Percentiles rank a stretch among this genome's conserved stretches.
Conservation (phyloP, 2,329 filamentous ascomycete genomes). For the Cercospora beticola region DNA sequence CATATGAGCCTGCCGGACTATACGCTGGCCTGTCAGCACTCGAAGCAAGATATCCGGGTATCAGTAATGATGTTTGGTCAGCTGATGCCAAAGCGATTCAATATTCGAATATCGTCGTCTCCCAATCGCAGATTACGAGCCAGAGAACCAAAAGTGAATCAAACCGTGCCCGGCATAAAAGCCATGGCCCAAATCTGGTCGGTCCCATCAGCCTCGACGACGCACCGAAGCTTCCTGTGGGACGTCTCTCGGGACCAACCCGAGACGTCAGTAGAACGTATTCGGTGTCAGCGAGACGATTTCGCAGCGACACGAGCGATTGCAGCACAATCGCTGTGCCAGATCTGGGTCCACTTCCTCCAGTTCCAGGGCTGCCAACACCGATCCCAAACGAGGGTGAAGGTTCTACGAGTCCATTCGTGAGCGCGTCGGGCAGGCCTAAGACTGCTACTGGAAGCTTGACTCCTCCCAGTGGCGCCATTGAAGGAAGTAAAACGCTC, state of each 20-base stretch:
- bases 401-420: background rate
- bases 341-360: background rate
- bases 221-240: background rate
- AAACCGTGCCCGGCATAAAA: background rate
- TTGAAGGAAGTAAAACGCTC: background rate
- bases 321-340: background rate
- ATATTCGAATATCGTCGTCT: background rate
- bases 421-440: background rate
- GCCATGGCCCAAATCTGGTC: background rate
- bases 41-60: background rate
- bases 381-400: background rate
- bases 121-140: background rate
- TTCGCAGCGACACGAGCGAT: background rate
- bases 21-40: background rate
- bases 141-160: background rate
- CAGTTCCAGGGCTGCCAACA: background rate
- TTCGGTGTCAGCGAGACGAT: background rate
- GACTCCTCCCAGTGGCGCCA: background rate
- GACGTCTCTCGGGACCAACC: background rate
- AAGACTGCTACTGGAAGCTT: background rate
- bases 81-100: background rate
- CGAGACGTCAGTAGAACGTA: background rate
- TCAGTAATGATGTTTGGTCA: background rate
- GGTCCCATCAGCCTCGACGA: background rate
- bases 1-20: background rate